These are phyloP conservation scores for Ceratocystiopsis sp. DNA, from an alignment of 2,329 filamentous ascomycete species.

Conservation along the genomic window DNA sequence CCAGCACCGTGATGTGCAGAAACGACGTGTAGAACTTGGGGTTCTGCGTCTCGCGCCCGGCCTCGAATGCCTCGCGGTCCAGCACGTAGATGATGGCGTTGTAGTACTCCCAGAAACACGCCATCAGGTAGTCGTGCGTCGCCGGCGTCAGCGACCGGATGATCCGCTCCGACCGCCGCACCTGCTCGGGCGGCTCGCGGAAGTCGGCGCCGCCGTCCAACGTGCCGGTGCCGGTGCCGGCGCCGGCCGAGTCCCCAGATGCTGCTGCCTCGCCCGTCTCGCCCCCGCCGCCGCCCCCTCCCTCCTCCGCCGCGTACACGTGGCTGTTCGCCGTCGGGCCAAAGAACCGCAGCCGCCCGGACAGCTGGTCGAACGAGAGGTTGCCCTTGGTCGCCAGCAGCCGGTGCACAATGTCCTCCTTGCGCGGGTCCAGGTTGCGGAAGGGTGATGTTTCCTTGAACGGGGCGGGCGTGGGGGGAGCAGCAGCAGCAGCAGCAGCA, in stretches of 20 bases:
- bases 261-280: too few species aligned
- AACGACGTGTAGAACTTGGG: conserved; percentile 34
- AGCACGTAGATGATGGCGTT: conserved; percentile 31
- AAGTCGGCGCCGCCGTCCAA: conserved; percentile 17
- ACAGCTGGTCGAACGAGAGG: conserved; percentile 32
- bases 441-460: conserved; percentile 18
- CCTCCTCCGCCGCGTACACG: conserved; percentile 24
- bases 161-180: conserved; percentile 27
- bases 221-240: too few species aligned
- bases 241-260: too few species aligned
- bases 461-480: not conserved
- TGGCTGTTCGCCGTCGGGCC: conserved; percentile 36
- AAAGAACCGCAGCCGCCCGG: conserved; percentile 32
- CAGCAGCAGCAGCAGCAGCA: not conserved
- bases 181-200: conserved; percentile 26
- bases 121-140: conserved; percentile 35
- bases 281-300: too few species aligned
- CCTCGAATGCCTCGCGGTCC: conserved; percentile 30
- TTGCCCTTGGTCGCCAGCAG: conserved; percentile 32
- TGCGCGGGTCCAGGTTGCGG: conserved; percentile 21
- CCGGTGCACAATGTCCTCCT: conserved; percentile 30
- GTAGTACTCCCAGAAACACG: conserved; percentile 33
- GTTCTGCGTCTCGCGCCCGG: conserved; percentile 26
- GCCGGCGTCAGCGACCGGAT: conserved; percentile 26
- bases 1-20: conserved; percentile 32